These are phyloP conservation scores for Discostella pseudostelligera DNA, from an alignment of 108 stramenopile species.

Conservation along the genomic window DNA sequence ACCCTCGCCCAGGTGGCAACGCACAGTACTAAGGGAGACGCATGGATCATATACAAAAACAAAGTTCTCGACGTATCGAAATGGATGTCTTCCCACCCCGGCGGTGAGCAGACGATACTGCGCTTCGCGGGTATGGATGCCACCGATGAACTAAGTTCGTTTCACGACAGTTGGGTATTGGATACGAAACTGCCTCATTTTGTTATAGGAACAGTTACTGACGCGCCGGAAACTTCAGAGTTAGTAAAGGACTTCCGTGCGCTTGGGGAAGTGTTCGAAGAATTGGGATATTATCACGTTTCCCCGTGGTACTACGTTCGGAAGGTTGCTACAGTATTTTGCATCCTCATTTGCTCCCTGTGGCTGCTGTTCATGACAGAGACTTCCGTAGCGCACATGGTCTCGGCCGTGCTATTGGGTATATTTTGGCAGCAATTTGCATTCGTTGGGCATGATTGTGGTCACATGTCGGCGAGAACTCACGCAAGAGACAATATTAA, in stretches of 20 bases:
- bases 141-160: conserved; percentile 69
- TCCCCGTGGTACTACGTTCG: conserved; percentile 34
- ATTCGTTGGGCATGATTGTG: conserved; percentile 88
- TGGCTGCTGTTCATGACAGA: conserved; percentile 22
- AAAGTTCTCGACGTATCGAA: conserved; percentile 75
- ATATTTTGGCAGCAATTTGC: conserved; percentile 92
- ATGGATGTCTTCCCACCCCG: conserved; percentile 67
- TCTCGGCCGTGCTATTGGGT: conserved; percentile 44
- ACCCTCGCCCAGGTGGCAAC: conserved; percentile 44
- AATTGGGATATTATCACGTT: conserved; percentile 45
- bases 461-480: conserved; percentile 80
- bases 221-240: conserved; percentile 30
- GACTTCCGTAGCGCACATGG: conserved; percentile 17
- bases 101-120: conserved; percentile 64
- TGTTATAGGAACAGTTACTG: conserved; percentile 57
- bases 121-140: conserved; percentile 73
- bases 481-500: conserved; percentile 58
- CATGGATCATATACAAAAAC: conserved; percentile 58
- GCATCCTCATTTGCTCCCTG: conserved; percentile 24
- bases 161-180: conserved; percentile 60
- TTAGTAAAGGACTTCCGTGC: conserved; percentile 59
- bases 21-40: conserved; percentile 41
- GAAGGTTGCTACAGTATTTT: conserved; percentile 31
- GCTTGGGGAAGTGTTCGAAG: conserved; percentile 48
- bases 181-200: conserved; percentile 54